Percentiles rank a stretch among this genome's conserved stretches.
phyloP scores from a whole-genome alignment of 768 basidiomycete genomes.

The Hericium coralloides region DNA sequence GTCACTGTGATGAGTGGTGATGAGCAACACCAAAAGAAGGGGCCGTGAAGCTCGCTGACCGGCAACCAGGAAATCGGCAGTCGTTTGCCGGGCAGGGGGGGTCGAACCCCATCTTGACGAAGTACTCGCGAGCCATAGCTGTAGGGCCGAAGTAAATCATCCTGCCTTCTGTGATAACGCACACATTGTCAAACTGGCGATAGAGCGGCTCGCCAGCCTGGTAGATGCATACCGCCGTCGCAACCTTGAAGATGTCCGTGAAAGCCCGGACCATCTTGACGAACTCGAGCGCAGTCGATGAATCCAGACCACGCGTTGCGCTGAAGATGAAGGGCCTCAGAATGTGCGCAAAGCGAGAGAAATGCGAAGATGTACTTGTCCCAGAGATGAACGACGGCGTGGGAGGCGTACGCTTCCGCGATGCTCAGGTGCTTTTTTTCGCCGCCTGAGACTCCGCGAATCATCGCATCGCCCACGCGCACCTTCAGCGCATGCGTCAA shows the following conservation, averaged over 20 bases:
- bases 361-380: constrained; percentile 47
- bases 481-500: constrained; percentile 36
- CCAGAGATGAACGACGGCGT: constrained; percentile 61
- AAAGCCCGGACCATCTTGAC: constrained; percentile 46
- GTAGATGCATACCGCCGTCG: constrained; percentile 77
- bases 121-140: constrained; percentile 56
- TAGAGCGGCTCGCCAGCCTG: constrained; percentile 71
- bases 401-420: constrained; percentile 55
- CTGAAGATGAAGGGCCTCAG: constrained; percentile 21
- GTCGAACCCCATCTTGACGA: constrained; percentile 52
- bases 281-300: constrained; percentile 52
- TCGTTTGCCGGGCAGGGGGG: not conserved
- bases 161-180: constrained; percentile 64
- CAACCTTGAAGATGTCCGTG: constrained; percentile 34
- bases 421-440: constrained; percentile 76
- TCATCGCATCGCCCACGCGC: constrained; percentile 66
- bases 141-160: constrained; percentile 72
- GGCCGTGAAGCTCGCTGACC: constrained; percentile 16
- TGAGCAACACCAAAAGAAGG: not conserved
- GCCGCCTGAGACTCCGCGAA: constrained; percentile 69
- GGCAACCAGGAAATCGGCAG: constrained; percentile 46
- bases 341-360: too few relatives aligned
- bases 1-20: constrained; percentile 41
- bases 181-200: constrained; percentile 69
- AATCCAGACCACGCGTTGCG: constrained; percentile 41